phyloP scores from a whole-genome alignment of 2,329 filamentous ascomycete species.

The Bertia moriformis region DNA sequence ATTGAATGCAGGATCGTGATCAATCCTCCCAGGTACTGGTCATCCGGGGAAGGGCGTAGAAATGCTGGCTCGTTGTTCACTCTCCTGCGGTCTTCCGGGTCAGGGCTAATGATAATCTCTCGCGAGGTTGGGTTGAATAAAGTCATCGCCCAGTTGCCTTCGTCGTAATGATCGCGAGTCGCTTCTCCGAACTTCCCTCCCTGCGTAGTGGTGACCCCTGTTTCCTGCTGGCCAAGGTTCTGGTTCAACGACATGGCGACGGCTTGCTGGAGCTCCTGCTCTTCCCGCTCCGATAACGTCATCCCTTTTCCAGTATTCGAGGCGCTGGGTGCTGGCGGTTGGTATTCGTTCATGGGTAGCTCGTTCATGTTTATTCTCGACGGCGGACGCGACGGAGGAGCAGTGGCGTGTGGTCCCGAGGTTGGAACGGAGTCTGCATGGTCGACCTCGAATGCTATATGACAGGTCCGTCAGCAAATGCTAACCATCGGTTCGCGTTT shows the following conservation, averaged over 20 bases:
- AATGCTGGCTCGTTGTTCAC: conserved; percentile 34
- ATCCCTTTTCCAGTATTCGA: conserved; percentile 9
- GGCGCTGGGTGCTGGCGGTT: conserved; percentile 9
- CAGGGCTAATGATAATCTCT: conserved; percentile 37
- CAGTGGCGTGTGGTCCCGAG: conserved; percentile 11
- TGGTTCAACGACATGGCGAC: conserved; percentile 27
- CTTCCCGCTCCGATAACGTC: conserved; percentile 23
- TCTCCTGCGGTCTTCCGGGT: conserved; percentile 30
- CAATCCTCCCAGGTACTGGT: conserved; percentile 37
- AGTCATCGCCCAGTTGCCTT: conserved; percentile 37
- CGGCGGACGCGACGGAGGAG: conserved; percentile 27
- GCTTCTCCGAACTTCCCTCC: conserved; percentile 33
- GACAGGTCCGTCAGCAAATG: not conserved
- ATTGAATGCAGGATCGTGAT: conserved; percentile 49
- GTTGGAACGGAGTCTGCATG: not conserved
- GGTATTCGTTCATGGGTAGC: conserved; percentile 6
- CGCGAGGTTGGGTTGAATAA: conserved; percentile 26
- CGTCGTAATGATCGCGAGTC: conserved; percentile 35
- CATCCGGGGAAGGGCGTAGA: conserved; percentile 35
- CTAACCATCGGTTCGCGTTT: no score
- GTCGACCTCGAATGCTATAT: not conserved
- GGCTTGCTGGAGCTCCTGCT: conserved; percentile 25
- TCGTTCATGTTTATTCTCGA: conserved; percentile 21
- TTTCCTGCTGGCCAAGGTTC: conserved; percentile 32
- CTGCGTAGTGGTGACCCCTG: conserved; percentile 27